These are phyloP conservation scores for Erythrophleum fordii DNA, from an alignment of 306 rosid species.

Conservation along the genomic window DNA sequence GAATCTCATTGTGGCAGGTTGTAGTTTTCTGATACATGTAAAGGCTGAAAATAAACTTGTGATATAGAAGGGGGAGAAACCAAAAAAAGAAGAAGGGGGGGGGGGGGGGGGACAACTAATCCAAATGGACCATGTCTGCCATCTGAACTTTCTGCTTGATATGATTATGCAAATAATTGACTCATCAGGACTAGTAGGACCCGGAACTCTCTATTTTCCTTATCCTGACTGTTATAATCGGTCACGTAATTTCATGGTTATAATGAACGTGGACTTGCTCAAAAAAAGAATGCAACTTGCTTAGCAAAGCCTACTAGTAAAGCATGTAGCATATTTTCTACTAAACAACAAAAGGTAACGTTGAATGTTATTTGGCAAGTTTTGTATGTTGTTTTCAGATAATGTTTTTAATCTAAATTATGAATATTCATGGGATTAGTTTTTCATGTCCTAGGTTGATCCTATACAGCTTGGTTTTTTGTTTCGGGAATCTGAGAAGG, in stretches of 20 bases:
- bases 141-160: background rate
- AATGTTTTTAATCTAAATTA: background rate
- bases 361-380: background rate
- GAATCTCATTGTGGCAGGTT: background rate
- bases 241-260: background rate
- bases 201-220: background rate
- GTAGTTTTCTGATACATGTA: background rate
- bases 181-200: background rate
- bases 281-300: background rate
- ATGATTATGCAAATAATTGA: background rate
- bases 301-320: background rate
- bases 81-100: no score
- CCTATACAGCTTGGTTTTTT: background rate
- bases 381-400: background rate
- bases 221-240: background rate
- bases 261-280: background rate
- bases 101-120: background rate
- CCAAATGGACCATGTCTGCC: background rate
- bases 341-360: background rate
- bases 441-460: conserved; percentile 2
- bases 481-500: background rate
- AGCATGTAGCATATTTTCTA: background rate
- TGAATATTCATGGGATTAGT: background rate
- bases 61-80: background rate
- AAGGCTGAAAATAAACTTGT: background rate